Evolutionary conservation across 352 stramenopile genomes (phyloP).

Genomic region (Plasmopara muralis): DNA sequence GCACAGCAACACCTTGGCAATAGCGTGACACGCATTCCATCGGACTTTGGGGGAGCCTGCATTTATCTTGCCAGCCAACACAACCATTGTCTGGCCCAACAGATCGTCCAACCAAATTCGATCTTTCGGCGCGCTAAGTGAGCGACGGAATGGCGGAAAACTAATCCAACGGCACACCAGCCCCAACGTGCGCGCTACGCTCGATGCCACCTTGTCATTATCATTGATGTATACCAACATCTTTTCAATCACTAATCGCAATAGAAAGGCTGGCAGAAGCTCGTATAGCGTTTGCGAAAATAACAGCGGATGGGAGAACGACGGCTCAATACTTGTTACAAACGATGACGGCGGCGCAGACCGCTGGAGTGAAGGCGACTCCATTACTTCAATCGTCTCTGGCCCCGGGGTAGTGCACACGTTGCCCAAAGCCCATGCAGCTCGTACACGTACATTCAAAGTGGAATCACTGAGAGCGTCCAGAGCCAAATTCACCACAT

Average conservation of each 20-base stretch:
- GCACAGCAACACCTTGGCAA: constrained; percentile 82
- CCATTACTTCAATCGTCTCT: constrained; percentile 27
- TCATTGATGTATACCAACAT: constrained; percentile 82
- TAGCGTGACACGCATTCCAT: constrained; percentile 84
- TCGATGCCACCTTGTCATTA: constrained; percentile 87
- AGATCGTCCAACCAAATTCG: constrained; percentile 39
- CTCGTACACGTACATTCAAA: constrained; percentile 79
- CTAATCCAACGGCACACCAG: constrained; percentile 77
- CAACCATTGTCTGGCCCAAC: constrained; percentile 58
- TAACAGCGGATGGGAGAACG: constrained; percentile 12
- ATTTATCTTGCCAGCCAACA: constrained; percentile 70
- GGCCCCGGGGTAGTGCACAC: constrained; percentile 78
- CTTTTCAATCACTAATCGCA: constrained; percentile 70
- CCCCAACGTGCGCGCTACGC: constrained; percentile 68
- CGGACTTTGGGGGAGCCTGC: constrained; percentile 76
- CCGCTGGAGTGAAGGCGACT: constrained; percentile 7
- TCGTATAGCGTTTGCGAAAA: constrained; percentile 45
- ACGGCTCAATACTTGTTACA: constrained; percentile 7
- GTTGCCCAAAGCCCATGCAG: constrained; percentile 79
- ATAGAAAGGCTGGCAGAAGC: constrained; percentile 50
- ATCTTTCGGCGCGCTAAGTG: constrained; percentile 27
- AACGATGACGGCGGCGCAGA: constrained; percentile 11
- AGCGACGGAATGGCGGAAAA: constrained; percentile 52
- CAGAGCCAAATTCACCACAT: constrained; percentile 54
- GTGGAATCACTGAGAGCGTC: constrained; percentile 64